These are phyloP conservation scores for Gynostemma pentaphyllum DNA, from an alignment of 306 rosid genomes.

Conservation along the genomic window DNA sequence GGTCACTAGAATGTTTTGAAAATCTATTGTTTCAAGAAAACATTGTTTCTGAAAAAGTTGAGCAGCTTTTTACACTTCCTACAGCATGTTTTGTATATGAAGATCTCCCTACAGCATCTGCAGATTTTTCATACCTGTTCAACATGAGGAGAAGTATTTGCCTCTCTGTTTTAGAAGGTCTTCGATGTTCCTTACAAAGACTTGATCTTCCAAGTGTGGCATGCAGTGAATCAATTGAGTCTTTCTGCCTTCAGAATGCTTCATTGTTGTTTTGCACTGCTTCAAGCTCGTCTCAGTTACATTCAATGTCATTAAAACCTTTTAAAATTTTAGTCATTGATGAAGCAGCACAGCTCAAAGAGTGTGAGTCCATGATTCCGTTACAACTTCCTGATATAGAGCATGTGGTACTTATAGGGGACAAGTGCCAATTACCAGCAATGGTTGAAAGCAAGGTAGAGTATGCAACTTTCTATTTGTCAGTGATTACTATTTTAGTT, in stretches of 20 bases:
- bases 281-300: conserved; percentile 51
- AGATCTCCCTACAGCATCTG: conserved; percentile 10
- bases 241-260: conserved; percentile 46
- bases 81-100: not conserved
- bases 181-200: conserved; percentile 26
- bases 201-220: conserved; percentile 31
- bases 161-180: conserved; percentile 25
- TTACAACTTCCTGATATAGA: conserved; percentile 38
- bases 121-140: conserved; percentile 10
- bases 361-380: conserved; percentile 66
- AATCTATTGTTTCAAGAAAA: conserved; percentile 21
- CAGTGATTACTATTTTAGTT: not conserved
- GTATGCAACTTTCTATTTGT: not conserved
- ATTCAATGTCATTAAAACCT: conserved; percentile 29
- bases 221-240: conserved; percentile 11
- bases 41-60: conserved; percentile 22
- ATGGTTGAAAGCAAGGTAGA: conserved; percentile 40
- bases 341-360: conserved; percentile 75
- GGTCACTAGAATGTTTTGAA: conserved; percentile 28
- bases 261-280: conserved; percentile 61
- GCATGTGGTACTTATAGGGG: conserved; percentile 67
- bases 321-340: conserved; percentile 46
- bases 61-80: conserved; percentile 38
- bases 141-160: conserved; percentile 27
- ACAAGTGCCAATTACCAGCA: conserved; percentile 70